A percentile compares a stretch with the other conserved stretches of the same genome.
phyloP scores from a whole-genome alignment of 495 filamentous ascomycete species.

The Emericellopsis terricola region DNA sequence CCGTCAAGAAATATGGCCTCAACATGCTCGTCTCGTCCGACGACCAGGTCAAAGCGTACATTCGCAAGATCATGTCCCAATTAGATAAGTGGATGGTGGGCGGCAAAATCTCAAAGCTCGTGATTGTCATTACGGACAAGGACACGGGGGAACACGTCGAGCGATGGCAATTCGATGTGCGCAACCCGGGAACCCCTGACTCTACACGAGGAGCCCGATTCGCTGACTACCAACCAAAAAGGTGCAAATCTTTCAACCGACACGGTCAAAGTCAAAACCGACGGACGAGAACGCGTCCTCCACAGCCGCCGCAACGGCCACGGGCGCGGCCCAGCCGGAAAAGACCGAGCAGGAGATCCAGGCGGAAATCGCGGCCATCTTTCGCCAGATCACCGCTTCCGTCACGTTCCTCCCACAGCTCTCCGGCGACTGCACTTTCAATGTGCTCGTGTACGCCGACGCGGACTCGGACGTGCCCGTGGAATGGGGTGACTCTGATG shows the following conservation, averaged over 20 bases:
- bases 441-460: slow-evolving; percentile 94
- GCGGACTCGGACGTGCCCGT: slow-evolving; percentile 92
- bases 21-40: slow-evolving; percentile 96
- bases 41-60: slow-evolving; percentile 96
- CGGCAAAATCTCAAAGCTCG: slow-evolving; percentile 90
- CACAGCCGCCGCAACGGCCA: slow-evolving; percentile 8
- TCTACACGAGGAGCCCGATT: no score
- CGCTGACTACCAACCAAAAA: slow-evolving; percentile 9
- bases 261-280: slow-evolving; percentile 20
- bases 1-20: slow-evolving; percentile 98
- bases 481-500: slow-evolving; percentile 97
- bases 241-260: slow-evolving; percentile 54
- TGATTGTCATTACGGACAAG: slow-evolving; percentile 88
- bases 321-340: slow-evolving; percentile 26
- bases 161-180: slow-evolving; percentile 93
- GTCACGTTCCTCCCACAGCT: slow-evolving; percentile 94
- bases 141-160: slow-evolving; percentile 93
- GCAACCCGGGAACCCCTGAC: slow-evolving; percentile 7
- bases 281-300: slow-evolving; percentile 8
- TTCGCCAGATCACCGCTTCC: slow-evolving; percentile 93
- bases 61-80: slow-evolving; percentile 96
- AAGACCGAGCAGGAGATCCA: slow-evolving; percentile 90
- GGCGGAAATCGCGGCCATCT: slow-evolving; percentile 83
- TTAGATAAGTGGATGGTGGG: slow-evolving; percentile 91
- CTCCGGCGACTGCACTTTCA: slow-evolving; percentile 89